Percentiles rank a stretch among this genome's conserved stretches.
phyloP scores from a whole-genome alignment of 768 basidiomycete species.

The Serendipita indica region DNA sequence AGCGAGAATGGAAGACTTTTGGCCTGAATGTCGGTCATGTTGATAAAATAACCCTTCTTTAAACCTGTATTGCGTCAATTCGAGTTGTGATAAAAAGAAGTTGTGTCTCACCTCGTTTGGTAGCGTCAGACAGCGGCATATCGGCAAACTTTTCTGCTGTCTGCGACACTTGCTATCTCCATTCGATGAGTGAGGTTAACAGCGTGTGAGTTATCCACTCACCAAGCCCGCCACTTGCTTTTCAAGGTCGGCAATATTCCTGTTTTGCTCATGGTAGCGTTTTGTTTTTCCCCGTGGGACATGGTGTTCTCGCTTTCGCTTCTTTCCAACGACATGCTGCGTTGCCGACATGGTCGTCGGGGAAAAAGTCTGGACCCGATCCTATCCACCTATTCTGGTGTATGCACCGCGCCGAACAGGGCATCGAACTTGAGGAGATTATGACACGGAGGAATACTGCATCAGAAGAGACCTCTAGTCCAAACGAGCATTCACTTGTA shows the following conservation, averaged over 20 bases:
- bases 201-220: not conserved
- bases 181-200: not conserved
- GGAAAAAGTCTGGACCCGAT: no score
- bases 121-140: constrained; percentile 14
- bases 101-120: constrained; percentile 2
- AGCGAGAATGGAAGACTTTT: constrained; percentile 44
- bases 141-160: constrained; percentile 1
- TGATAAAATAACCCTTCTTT: constrained; percentile 69
- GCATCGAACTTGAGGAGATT: not conserved
- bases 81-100: not conserved
- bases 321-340: not conserved
- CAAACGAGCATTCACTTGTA: not conserved
- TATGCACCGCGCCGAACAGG: not conserved
- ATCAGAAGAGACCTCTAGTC: not conserved
- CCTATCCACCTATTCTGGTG: no score
- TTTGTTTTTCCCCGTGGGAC: not conserved
- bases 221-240: constrained; percentile 11
- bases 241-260: constrained; percentile 9
- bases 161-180: not conserved
- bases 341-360: not conserved
- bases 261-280: not conserved
- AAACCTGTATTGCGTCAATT: constrained; percentile 38
- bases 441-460: not conserved
- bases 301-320: not conserved
- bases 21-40: constrained; percentile 72